Evolutionary conservation across 805 yeast species (phyloP).

Genomic region (Maudiozyma turicensis): DNA sequence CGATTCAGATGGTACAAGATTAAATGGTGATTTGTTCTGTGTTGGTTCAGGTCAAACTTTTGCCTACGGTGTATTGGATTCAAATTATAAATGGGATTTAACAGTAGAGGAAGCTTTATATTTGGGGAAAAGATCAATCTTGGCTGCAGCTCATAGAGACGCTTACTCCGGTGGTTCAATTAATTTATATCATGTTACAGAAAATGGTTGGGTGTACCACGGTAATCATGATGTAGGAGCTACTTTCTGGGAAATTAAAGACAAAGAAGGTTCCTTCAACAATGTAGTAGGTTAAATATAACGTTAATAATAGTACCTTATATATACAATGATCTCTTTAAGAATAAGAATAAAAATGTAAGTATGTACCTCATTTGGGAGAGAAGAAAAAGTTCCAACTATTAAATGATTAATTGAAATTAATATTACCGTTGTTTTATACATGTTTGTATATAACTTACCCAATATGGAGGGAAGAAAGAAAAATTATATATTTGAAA

Average conservation of each 20-base stretch:
- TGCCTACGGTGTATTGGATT: slow-evolving; percentile 95
- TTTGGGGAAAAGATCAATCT: slow-evolving; percentile 87
- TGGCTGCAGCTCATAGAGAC: slow-evolving; percentile 98
- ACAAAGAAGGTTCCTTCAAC: slow-evolving; percentile 78
- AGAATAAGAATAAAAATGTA: background rate
- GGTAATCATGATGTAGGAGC: slow-evolving; percentile 92
- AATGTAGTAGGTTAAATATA: slow-evolving; percentile 42
- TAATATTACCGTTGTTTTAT: background rate
- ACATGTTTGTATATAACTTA: background rate
- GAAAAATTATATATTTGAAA: no score
- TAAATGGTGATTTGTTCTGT: slow-evolving; percentile 90
- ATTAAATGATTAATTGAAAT: background rate
- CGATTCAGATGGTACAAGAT: slow-evolving; percentile 93
- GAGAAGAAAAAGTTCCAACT: background rate
- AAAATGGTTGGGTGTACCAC: slow-evolving; percentile 89
- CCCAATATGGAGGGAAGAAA: background rate
- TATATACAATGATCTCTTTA: background rate
- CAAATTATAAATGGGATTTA: slow-evolving; percentile 86
- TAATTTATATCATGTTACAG: slow-evolving; percentile 86
- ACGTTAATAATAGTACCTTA: background rate
- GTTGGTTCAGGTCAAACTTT: slow-evolving; percentile 99
- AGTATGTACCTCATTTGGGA: background rate
- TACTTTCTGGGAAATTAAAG: slow-evolving; percentile 85
- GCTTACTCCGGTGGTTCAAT: slow-evolving; percentile 97
- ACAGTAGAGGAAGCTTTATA: slow-evolving; percentile 88